Conservation (phyloP, 2,329 filamentous ascomycete species). For the Apiospora hydei region DNA sequence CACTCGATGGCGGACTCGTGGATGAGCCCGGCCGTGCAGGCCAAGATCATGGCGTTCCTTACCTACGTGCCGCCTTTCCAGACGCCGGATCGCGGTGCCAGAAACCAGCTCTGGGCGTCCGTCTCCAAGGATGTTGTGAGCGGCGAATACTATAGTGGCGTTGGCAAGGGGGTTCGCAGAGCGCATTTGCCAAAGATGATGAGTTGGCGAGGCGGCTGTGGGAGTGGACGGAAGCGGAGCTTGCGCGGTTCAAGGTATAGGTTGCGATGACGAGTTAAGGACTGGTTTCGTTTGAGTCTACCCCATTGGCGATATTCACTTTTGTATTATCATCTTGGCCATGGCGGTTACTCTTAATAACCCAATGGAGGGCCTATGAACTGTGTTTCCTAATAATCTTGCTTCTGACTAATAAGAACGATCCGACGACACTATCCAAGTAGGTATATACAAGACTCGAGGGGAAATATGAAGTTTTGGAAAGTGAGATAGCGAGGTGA, state of each 20-base stretch:
- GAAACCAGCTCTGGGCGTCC: constrained; percentile 48
- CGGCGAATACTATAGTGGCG: constrained; percentile 46
- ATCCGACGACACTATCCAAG: neutral
- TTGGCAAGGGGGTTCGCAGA: constrained; percentile 37
- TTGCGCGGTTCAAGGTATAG: constrained; percentile 29
- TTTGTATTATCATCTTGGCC: too few species aligned
- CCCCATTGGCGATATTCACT: neutral
- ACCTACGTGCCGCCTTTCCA: neutral
- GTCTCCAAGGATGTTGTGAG: constrained; percentile 40
- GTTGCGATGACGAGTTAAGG: neutral
- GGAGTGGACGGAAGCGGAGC: constrained; percentile 44
- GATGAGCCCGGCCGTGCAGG: constrained; percentile 28
- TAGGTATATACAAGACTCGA: neutral
- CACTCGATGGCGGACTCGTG: neutral
- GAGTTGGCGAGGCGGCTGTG: constrained; percentile 39
- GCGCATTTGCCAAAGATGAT: constrained; percentile 32
- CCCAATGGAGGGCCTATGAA: neutral
- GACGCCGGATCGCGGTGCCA: constrained; percentile 42
- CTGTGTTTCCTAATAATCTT: neutral
- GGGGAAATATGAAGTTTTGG: too few species aligned
- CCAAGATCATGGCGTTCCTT: constrained; percentile 26
- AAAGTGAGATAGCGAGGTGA: too few species aligned
- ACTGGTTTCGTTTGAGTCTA: neutral
- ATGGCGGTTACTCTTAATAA: neutral
- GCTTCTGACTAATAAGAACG: neutral